Conservation (phyloP, 805 yeast species). For the Yarrowia divulgata region DNA sequence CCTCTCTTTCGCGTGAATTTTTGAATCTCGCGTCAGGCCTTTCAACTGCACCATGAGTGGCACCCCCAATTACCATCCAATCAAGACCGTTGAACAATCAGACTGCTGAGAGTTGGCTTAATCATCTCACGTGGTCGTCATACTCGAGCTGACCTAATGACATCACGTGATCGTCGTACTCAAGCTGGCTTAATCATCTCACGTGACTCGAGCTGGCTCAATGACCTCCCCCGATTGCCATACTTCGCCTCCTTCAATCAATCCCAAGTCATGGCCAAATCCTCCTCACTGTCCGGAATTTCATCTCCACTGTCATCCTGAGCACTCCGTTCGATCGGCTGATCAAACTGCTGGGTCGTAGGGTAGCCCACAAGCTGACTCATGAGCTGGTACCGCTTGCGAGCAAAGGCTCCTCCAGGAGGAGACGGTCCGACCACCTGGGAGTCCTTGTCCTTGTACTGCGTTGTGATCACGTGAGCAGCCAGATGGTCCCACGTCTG, state of each 20-base stretch:
- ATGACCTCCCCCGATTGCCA: not conserved
- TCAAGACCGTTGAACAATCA: too few relatives aligned
- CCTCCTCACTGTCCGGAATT: conserved; percentile 14
- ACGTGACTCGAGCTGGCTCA: not conserved
- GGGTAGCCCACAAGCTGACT: conserved; percentile 19
- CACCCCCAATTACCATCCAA: too few relatives aligned
- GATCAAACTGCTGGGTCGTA: conserved; percentile 26
- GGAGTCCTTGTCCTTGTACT: conserved; percentile 8
- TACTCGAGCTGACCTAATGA: not conserved
- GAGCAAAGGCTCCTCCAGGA: conserved; percentile 26
- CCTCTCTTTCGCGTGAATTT: too few relatives aligned
- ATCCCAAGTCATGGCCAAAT: conserved; percentile 30
- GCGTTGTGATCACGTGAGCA: conserved; percentile 32
- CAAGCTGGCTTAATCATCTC: too few relatives aligned
- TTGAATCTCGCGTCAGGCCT: too few relatives aligned
- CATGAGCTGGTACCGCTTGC: conserved; percentile 24
- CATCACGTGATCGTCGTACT: not conserved
- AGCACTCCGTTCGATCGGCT: conserved; percentile 1
- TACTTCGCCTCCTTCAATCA: not conserved
- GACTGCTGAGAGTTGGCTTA: not conserved
- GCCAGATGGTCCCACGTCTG: conserved; percentile 34
- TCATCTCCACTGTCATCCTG: not conserved
- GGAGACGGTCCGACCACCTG: not conserved
- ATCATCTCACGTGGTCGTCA: too few relatives aligned
- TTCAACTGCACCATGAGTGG: too few relatives aligned